Percentiles rank a stretch among this genome's conserved stretches.
Conservation (phyloP, 2,329 filamentous ascomycete genomes). For the Pezicula rhizophila region DNA sequence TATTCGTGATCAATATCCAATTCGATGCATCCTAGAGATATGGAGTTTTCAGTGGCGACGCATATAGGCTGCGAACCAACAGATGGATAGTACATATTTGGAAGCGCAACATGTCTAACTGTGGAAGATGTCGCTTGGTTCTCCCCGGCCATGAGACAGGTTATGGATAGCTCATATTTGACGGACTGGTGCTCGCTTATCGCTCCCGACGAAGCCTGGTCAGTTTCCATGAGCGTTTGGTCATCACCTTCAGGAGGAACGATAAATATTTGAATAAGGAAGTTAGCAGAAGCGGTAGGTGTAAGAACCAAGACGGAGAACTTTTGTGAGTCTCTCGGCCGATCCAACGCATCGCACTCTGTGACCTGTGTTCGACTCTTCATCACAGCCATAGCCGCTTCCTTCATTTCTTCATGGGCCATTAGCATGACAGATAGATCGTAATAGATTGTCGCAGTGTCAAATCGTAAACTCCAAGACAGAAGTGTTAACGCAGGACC, state of each 20-base stretch:
- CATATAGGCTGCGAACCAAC: neutral
- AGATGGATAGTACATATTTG: neutral
- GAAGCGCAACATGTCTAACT: neutral
- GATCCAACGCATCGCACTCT: neutral
- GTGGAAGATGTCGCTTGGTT: neutral
- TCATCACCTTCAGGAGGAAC: neutral
- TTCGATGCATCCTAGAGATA: neutral
- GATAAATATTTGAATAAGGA: neutral
- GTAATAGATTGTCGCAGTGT: neutral
- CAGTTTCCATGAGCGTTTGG: neutral
- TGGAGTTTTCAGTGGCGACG: no score
- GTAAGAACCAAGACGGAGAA: neutral
- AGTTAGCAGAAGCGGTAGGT: neutral
- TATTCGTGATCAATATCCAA: neutral
- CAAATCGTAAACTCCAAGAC: neutral
- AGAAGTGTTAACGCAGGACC: neutral
- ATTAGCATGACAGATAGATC: neutral
- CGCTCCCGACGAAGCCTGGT: neutral
- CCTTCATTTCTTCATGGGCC: no score
- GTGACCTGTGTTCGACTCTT: neutral
- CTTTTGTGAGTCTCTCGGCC: neutral
- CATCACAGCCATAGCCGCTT: no score
- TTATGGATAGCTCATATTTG: neutral
- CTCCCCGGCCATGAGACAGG: neutral
- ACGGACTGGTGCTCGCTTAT: neutral